phyloP scores from a whole-genome alignment of 176 grass and related monocot genomes.

The Zea mays region DNA sequence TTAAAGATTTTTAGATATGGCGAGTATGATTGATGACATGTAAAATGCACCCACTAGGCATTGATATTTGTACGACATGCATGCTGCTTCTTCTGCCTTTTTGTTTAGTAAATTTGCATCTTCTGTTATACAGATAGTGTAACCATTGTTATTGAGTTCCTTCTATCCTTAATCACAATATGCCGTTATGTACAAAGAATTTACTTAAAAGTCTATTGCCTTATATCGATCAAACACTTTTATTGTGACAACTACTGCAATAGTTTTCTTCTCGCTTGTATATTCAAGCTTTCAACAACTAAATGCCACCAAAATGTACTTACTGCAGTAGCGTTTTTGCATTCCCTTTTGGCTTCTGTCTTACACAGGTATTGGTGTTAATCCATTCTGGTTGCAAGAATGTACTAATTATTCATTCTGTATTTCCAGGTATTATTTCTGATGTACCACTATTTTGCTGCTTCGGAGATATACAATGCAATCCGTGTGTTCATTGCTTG shows the following conservation, averaged over 20 bases:
- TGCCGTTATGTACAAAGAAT: not conserved
- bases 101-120: not conserved
- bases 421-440: conserved; percentile 70
- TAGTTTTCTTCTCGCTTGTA: not conserved
- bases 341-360: conserved; percentile 7
- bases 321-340: conserved; percentile 4
- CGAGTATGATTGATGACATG: not conserved
- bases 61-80: no score
- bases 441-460: conserved; percentile 83
- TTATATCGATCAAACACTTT: not conserved
- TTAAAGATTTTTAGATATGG: conserved; percentile 7
- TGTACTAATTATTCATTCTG: conserved; percentile 24
- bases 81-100: no score
- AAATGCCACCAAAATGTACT: conserved; percentile 6
- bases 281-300: not conserved
- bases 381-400: conserved; percentile 1
- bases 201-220: not conserved
- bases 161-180: not conserved
- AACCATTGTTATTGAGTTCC: not conserved
- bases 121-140: not conserved
- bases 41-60: no score
- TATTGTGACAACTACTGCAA: not conserved
- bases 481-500: conserved; percentile 80
- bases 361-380: not conserved
- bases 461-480: conserved; percentile 77